Evolutionary conservation across 1,139 yeast species (phyloP), one percentile per base, ranked within the genome.

Genomic region (Zygosaccharomyces sapae): DNA sequence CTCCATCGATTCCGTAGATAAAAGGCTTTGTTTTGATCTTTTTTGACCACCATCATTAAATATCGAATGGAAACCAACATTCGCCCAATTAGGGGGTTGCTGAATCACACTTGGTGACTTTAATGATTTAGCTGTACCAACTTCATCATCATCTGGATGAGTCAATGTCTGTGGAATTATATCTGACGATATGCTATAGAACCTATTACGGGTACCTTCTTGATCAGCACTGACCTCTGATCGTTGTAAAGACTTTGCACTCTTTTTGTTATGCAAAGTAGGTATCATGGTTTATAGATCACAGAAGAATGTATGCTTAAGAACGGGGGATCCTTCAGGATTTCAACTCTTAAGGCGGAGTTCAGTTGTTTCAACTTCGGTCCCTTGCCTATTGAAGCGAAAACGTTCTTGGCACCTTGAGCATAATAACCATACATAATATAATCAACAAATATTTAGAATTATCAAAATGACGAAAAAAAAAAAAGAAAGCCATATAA

Each of bases 41-140:
- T 48, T 48, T 39, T 46, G 45, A 31, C 51, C 50, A 9, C 54
- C 45, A 35, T 50, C 52, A 38, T 59, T 58, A 22, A 60, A 61
- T 13, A 65, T 63, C 1, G 69, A 65, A 40, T 62, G 68, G 37
- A 65, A 64, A 3, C 68, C 69, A n/a, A 65, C 65, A 29, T 56
- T 59, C 2, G 67, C 59, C 55, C 66, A 55, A 30, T 54, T 55
- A 6, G 64, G 66, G 5, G 54, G 49, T 12, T 30, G 49, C 8
- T 27, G 40, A 12, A 55, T 43, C 3, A 47, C 43, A 22, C 50
- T 51, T 13, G 41, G 39, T 4, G 48, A 43, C 37, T 44, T 48
- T 1, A 43, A 16, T 1, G 46, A 33, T 33, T 31, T 24, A 1
- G 51, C 49, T 4, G 30, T 27, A 9, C 30, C 30, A 22, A 48